A percentile compares a stretch with the other conserved stretches of the same genome.
These are phyloP conservation scores for Sodiomyces alkalinus DNA, from an alignment of 2,329 filamentous ascomycete species.

Conservation along the genomic window DNA sequence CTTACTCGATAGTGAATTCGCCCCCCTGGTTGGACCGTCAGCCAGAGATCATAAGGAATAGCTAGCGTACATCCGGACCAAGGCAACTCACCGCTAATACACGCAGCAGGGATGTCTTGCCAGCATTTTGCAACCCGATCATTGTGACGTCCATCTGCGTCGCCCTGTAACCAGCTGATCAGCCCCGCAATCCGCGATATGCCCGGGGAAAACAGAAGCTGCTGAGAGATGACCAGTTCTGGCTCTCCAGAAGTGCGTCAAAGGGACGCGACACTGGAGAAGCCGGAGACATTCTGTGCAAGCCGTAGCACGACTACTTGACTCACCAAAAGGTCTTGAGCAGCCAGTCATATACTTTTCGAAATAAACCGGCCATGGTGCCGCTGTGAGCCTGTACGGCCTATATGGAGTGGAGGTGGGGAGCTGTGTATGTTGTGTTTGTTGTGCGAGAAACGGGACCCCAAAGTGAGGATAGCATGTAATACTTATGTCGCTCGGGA, in stretches of 20 bases:
- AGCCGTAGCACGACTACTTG: neutral
- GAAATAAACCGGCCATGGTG: constrained; percentile 81
- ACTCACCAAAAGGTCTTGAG: constrained; percentile 91
- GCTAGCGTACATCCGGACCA: neutral
- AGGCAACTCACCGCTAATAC: constrained; percentile 71
- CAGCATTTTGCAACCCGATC: constrained; percentile 95
- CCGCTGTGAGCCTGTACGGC: neutral
- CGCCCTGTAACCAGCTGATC: constrained; percentile 43
- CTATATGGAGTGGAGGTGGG: neutral
- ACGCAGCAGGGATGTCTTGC: constrained; percentile 87
- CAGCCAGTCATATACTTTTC: constrained; percentile 94
- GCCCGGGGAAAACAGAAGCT: neutral
- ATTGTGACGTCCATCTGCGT: constrained; percentile 99
- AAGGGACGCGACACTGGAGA: too few species aligned
- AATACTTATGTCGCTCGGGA: too few species aligned
- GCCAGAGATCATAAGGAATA: neutral
- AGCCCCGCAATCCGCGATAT: neutral
- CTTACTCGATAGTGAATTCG: constrained; percentile 98
- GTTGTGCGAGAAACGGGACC: too few species aligned
- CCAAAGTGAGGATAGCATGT: too few species aligned
- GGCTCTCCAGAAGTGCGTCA: too few species aligned
- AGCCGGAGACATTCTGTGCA: neutral
- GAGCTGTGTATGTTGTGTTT: too few species aligned
- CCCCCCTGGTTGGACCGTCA: constrained; percentile 66
- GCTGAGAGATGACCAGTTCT: constrained; percentile 7